Percentiles rank a stretch among this genome's conserved stretches.
phyloP scores from a whole-genome alignment of 2,329 filamentous ascomycete genomes.

The Cordyceps farinosa region DNA sequence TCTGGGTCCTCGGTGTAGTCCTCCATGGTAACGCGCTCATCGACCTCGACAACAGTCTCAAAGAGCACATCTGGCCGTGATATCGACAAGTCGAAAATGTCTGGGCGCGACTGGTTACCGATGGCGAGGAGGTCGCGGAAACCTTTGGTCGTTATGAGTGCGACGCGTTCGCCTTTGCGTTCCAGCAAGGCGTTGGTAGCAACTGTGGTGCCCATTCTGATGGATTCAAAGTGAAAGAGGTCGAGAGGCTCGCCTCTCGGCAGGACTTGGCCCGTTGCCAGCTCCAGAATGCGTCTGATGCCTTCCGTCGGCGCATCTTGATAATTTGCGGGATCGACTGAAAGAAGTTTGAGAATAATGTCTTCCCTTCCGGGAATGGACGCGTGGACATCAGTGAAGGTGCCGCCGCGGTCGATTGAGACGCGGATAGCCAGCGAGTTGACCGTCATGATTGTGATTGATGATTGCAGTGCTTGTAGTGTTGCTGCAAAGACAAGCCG shows the following conservation, averaged over 20 bases:
- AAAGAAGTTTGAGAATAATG: conserved; percentile 68
- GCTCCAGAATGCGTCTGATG: conserved; percentile 50
- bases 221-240: conserved; percentile 51
- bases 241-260: conserved; percentile 34
- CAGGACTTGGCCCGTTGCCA: conserved; percentile 30
- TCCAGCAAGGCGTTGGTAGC: conserved; percentile 75
- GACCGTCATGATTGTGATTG: conserved; percentile 21
- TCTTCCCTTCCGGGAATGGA: conserved; percentile 63
- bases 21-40: conserved; percentile 70
- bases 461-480: neutral
- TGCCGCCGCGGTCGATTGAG: conserved; percentile 40
- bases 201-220: conserved; percentile 78
- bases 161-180: conserved; percentile 68
- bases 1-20: conserved; percentile 70
- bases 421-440: conserved; percentile 29
- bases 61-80: conserved; percentile 66
- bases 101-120: conserved; percentile 68
- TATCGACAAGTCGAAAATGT: conserved; percentile 71
- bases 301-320: conserved; percentile 70
- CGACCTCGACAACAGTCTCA: conserved; percentile 67
- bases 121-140: conserved; percentile 71
- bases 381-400: conserved; percentile 69
- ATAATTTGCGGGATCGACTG: conserved; percentile 69
- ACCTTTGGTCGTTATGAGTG: conserved; percentile 66
- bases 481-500: neutral